Evolutionary conservation across 768 basidiomycete species (phyloP).

Genomic region (Lactifluus echinatus): DNA sequence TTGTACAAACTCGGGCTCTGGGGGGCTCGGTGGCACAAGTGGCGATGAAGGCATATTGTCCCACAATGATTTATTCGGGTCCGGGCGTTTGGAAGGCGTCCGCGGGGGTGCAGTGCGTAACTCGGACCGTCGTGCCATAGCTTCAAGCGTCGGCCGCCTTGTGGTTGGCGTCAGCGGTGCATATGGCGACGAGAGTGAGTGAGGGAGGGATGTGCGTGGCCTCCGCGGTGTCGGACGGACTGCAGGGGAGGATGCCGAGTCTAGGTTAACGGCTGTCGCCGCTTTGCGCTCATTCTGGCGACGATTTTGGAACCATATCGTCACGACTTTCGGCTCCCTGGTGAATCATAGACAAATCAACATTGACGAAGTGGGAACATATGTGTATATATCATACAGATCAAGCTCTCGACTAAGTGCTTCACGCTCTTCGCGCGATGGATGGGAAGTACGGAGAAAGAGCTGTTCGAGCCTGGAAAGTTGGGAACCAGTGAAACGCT

Average conservation of each 20-base stretch:
- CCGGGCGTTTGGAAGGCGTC: slow-evolving; percentile 19
- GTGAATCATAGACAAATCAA: not conserved
- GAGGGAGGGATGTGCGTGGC: not conserved
- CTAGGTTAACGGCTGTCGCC: slow-evolving; percentile 1
- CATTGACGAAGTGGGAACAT: not conserved
- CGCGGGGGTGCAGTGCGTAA: slow-evolving; percentile 22
- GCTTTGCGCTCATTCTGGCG: slow-evolving; percentile 25
- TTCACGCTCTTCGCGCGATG: slow-evolving; percentile 21
- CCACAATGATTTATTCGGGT: slow-evolving; percentile 20
- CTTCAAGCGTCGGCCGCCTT: slow-evolving; percentile 27
- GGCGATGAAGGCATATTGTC: slow-evolving; percentile 19
- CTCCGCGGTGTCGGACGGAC: slow-evolving; percentile 2
- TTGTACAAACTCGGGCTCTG: slow-evolving; percentile 25
- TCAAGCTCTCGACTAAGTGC: slow-evolving; percentile 15
- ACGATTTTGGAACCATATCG: slow-evolving; percentile 32
- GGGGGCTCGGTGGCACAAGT: slow-evolving; percentile 16
- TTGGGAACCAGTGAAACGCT: slow-evolving; percentile 20
- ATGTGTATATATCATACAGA: slow-evolving; percentile 15
- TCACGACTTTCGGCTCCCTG: slow-evolving; percentile 27
- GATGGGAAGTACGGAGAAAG: slow-evolving; percentile 18
- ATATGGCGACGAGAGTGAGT: slow-evolving; percentile 16
- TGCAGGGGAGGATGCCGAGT: not conserved
- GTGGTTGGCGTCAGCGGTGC: slow-evolving; percentile 9
- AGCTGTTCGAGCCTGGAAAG: slow-evolving; percentile 19
- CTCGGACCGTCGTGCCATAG: slow-evolving; percentile 29